Base-by-base conservation (phyloP, 495 filamentous ascomycete genomes). In the Peziza echinospora region DNA sequence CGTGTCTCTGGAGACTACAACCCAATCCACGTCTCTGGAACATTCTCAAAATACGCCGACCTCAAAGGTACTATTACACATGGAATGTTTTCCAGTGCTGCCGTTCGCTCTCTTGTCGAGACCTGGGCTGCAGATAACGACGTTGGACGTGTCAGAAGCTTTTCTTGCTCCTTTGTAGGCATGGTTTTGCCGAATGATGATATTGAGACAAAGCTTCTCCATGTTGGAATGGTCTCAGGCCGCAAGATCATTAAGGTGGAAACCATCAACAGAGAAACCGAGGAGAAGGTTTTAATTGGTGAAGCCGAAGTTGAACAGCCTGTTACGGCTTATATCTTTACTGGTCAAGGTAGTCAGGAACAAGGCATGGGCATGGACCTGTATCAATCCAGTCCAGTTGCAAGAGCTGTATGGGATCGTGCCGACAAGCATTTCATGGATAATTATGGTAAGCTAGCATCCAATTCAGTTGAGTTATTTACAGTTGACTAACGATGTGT, bases 331-430 rank as follows among this genome's bases (percentile, higher is more conserved):
- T 99, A 99, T 53, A 84, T 99, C 51, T 99, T 99, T 65, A 99
- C 89, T 44, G 89, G 89, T 26, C 89, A 99, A 62, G 89, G 89
- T 43, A 91, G 82, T 26, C 89, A 99, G 62, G 89, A 96, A 62
- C 91, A 96, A 61, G 89, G 89, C 43, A 99, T 99, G 89, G 89
- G 89, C 64, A 99, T 99, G 89, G 89, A 94, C 61, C 73, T 99
- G 26, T 99, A 99, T 56, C 78, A 65, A 48, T 87, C 76, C 66
- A 94, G 87, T 58, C 69, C 77, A 2, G 89, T 99, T 26, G 89
- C 89, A 42, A 82, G 80, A 64, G 87, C 94, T 59, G 91, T 99
- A 24, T 99, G 89, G 89, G 87, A 99, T 61, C 76, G 87, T 34
- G 91, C 91, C 23, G 89, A 99, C 64, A 84, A 78, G 61, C 91